Conservation (phyloP, 495 filamentous ascomycete genomes). For the Penicillium salamii region DNA sequence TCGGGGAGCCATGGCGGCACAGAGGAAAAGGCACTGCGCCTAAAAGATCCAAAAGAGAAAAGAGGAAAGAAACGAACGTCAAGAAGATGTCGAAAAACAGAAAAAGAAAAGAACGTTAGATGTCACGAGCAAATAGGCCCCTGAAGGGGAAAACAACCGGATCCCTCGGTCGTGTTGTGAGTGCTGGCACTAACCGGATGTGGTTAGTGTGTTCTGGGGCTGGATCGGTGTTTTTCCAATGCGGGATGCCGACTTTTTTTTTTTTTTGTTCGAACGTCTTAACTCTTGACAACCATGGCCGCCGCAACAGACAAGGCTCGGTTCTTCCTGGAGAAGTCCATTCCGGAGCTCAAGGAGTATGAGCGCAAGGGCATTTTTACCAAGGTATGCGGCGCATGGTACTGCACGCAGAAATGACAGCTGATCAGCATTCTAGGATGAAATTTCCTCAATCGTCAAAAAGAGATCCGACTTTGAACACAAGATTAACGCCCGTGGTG, state of each 20-base stretch:
- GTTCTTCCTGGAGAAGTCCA: constrained; percentile 86
- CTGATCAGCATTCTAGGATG: constrained; percentile 52
- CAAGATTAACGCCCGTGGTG: constrained; percentile 76
- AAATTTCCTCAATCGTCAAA: constrained; percentile 81
- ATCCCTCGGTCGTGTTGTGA: constrained; percentile 24
- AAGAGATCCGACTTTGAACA: constrained; percentile 94
- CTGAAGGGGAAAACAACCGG: constrained; percentile 32
- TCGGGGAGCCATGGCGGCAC: constrained; percentile 68
- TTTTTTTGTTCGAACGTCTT: too few species aligned
- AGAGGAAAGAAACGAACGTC: constrained; percentile 34
- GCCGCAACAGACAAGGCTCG: constrained; percentile 88
- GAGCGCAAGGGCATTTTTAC: constrained; percentile 85
- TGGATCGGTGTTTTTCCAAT: constrained; percentile 23
- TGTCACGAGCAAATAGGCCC: constrained; percentile 27
- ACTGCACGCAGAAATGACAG: constrained; percentile 2
- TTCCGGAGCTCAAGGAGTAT: constrained; percentile 86
- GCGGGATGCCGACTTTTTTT: constrained; percentile 43
- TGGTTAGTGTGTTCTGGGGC: constrained; percentile 15
- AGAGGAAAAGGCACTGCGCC: constrained; percentile 21
- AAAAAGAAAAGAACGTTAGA: constrained; percentile 21
- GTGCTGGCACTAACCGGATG: constrained; percentile 20
- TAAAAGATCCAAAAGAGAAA: constrained; percentile 23
- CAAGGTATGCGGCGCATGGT: constrained; percentile 45
- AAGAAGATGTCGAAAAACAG: constrained; percentile 26
- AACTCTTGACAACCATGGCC: constrained; percentile 67